These are phyloP conservation scores for Boletus sp. DNA, from an alignment of 768 basidiomycete species.

Conservation along the genomic window DNA sequence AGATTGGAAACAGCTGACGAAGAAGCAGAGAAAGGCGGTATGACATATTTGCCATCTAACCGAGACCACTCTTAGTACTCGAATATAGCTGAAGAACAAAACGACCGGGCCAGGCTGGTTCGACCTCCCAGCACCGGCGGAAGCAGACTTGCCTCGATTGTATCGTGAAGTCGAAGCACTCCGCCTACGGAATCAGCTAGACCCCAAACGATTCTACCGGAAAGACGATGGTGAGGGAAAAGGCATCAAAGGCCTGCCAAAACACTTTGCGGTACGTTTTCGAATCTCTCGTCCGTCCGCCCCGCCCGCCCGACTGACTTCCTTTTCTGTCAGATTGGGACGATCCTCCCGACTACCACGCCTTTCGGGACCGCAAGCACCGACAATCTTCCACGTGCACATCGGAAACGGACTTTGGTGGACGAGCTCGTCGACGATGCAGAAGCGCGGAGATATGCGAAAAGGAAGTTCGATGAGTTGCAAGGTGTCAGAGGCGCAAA, in stretches of 20 bases:
- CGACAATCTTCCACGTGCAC: constrained; percentile 67
- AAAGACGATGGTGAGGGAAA: constrained; percentile 85
- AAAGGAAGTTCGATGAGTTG: constrained; percentile 83
- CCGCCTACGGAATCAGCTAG: constrained; percentile 81
- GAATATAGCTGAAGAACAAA: constrained; percentile 54
- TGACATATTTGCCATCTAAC: constrained; percentile 11
- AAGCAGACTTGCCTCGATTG: constrained; percentile 73
- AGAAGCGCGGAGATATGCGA: constrained; percentile 83
- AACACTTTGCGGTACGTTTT: constrained; percentile 79
- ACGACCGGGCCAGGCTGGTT: constrained; percentile 86
- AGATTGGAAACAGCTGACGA: constrained; percentile 67
- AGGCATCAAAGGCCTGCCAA: constrained; percentile 80
- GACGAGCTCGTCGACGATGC: constrained; percentile 89
- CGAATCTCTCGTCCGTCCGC: not conserved
- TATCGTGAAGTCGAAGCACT: constrained; percentile 86
- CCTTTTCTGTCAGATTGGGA: constrained; percentile 60
- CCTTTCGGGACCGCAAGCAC: constrained; percentile 68
- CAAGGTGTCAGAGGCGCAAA: constrained; percentile 63
- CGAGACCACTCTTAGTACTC: not conserved
- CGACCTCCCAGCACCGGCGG: constrained; percentile 78
- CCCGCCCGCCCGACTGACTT: constrained; percentile 4
- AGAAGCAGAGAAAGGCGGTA: constrained; percentile 70
- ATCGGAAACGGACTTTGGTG: constrained; percentile 78
- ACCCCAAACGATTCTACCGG: constrained; percentile 88
- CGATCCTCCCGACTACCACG: constrained; percentile 62